These are phyloP conservation scores for Barnettozyma sucrosica DNA, from an alignment of 805 yeast genomes.

Conservation along the genomic window DNA sequence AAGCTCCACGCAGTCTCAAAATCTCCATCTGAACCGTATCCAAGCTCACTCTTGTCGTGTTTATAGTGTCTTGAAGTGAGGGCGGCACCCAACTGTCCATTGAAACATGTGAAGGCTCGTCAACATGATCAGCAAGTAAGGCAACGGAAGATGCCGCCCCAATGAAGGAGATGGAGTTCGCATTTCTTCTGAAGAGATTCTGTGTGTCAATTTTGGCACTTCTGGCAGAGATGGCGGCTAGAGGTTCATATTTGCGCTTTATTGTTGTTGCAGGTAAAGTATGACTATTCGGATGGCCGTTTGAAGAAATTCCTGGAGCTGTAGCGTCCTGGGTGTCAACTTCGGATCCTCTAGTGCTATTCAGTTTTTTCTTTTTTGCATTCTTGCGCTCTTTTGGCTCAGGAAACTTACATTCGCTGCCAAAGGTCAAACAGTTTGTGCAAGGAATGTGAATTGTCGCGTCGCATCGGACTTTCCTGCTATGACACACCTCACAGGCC, in stretches of 20 bases:
- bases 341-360: background rate
- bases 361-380: slow-evolving; percentile 22
- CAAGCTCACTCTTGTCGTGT: slow-evolving; percentile 25
- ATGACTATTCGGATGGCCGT: slow-evolving; percentile 3
- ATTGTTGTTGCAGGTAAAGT: slow-evolving; percentile 17
- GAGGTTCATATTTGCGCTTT: slow-evolving; percentile 29
- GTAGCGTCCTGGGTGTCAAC: background rate
- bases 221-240: slow-evolving; percentile 29
- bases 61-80: slow-evolving; percentile 18
- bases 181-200: slow-evolving; percentile 18
- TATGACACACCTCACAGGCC: slow-evolving; percentile 74
- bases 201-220: slow-evolving; percentile 25
- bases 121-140: slow-evolving; percentile 12
- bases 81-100: slow-evolving; percentile 24
- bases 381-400: slow-evolving; percentile 44
- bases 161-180: slow-evolving; percentile 36
- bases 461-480: slow-evolving; percentile 77
- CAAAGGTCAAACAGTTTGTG: slow-evolving; percentile 66
- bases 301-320: slow-evolving; percentile 4
- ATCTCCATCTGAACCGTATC: slow-evolving; percentile 63
- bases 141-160: slow-evolving; percentile 47
- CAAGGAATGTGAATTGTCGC: slow-evolving; percentile 55
- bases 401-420: slow-evolving; percentile 66
- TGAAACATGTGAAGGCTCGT: slow-evolving; percentile 36
- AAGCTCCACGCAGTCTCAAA: slow-evolving; percentile 62